Base-by-base conservation (phyloP, 2,329 filamentous ascomycete genomes). In the Ceratocystis harringtonii region DNA sequence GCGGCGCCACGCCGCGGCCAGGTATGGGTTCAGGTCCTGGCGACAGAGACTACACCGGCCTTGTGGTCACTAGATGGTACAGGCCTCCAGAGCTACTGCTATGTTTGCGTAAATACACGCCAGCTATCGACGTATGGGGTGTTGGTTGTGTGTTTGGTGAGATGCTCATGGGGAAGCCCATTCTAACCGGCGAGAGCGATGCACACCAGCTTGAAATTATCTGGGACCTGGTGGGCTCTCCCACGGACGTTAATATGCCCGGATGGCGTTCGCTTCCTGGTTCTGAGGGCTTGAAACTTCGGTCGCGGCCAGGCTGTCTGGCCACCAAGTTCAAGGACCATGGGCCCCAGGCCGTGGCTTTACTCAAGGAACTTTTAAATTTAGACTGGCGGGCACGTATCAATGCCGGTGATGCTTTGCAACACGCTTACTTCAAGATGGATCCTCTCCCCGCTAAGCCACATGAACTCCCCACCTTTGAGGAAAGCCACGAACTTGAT, bases 81-180 rank as follows among this genome's bases (percentile, higher is more conserved):
- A 82, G 94, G 28, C 94, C 94, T 43, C 94, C 94, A 0, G 94
- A 99, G 79, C 80, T 99, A 48, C 79, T 99, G 41, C 81, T 99
- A 61, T 88, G 92, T 69, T 80, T 99, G 41, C 86, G 91, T 71
- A 85, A 85, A 69, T 99, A 99, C 75, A 99, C 94, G n/a, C 90
- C 92, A 15, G 92, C 94, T 8, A 96, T 99, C 71, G 94, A 99
- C 75, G 85, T 99, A 77, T 99, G 94, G 94, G 94, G 94, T 70
- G 92, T 96, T 70, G 94, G 92, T n/a, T 99, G 94, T 73, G 91
- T 99, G 1, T 96, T 99, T 76, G 94, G 91, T 63, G 94, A 99
- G 74, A 99, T 99, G 92, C 87, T 96, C 69, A 85, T 90, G 70
- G 87, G 90, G 45, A 95, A 92, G 74, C 94, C 94, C 0, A 97